Base-by-base conservation (phyloP, 192 early-diverging fungal species). In the Podila horticola region DNA sequence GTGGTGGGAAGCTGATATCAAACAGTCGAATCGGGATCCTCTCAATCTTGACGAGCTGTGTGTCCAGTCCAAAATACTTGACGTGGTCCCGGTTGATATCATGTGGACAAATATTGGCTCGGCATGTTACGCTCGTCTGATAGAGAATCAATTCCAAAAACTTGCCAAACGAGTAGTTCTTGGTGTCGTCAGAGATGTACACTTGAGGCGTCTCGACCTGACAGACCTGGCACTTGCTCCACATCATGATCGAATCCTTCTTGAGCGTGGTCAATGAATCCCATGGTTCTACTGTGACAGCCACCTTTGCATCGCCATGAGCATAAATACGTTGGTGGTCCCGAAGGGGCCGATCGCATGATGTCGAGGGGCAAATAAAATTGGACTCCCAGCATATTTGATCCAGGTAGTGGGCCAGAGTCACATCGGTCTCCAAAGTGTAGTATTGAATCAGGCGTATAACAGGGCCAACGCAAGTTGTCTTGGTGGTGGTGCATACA, bases 161-260 rank as follows among this genome's bases (percentile, higher is more conserved):
- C 84, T 99, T 99, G 62, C 96, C 98, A 87, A 98, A 97, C 12
- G 98, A 99, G 72, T 95, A 97, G 55, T 95, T 94, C 93, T 94
- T 96, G 22, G 94, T 90, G 51, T 94, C 93, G 30, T 93, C 92
- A 0, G 95, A 94, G 88, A 99, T 93, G 20, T 89, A 89, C 0
- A 93, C 86, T 0, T 90, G 86, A 0, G 92, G 94, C 0, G 96
- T 96, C 15, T 84, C 75, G 29, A 86, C 86, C 1, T 86, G 36
- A 83, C 97, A 98, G 10, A 90, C 71, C 62, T 87, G 89, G 83
- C 98, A 99, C 63, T 86, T 85, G 69, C 90, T 92, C 96, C 96
- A 99, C 94, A 97, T 97, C 38, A 96, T 76, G 33, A 98, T 93
- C 52, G 84, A 85, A 49, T 95, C 89, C 62, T 73, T 81, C 67